Evolutionary conservation across 2,329 filamentous ascomycete genomes (phyloP), one percentile per base, ranked within the genome.

Genomic region (Fusarium euwallaceae): DNA sequence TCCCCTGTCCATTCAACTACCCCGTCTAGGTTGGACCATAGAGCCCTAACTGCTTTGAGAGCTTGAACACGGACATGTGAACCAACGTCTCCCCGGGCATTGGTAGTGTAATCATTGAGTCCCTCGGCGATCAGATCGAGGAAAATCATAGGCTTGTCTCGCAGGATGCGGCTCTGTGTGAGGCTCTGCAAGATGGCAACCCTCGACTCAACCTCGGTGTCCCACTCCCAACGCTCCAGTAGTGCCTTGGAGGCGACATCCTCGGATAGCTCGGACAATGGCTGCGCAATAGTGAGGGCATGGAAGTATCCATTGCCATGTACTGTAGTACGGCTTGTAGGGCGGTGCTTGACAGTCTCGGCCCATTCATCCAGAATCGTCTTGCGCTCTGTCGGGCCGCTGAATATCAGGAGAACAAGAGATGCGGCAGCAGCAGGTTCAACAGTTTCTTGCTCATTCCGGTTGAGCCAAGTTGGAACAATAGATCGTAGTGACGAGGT

Each of bases 21-120:
- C 9, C 73, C 66, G 1, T 67, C 70, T 43, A 84, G 84, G 8
- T 80, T 81, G 37, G 79, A 80, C 83, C 88, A 91, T 2, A 95
- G 86, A 3, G 90, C 91, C 69, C 90, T 90, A 1, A 96, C 90
- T 17, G 94, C 95, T 80, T 92, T 88, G 14, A 98, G 88, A 27
- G 94, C 95, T 81, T 95, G 93, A 6, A 96, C 86, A 4, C 97
- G 90, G 5, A 97, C 93, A 62, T 95, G 90, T 0, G 95, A 97
- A 6, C 97, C 97, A 59, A 98, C 89, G 79, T 99, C 97, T 17
- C 97, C 97, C 66, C 95, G 88, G 16, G 95, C 92, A 75, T 94
- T 96, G 4, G 94, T 95, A 0, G 94, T 97, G 79, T 98, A 98
- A 80, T 99, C 95, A 74, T 96, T 93, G 32, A 99, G 83, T 0